Conservation (phyloP, 2,329 filamentous ascomycete genomes). For the Tolypocladium nubicola region DNA sequence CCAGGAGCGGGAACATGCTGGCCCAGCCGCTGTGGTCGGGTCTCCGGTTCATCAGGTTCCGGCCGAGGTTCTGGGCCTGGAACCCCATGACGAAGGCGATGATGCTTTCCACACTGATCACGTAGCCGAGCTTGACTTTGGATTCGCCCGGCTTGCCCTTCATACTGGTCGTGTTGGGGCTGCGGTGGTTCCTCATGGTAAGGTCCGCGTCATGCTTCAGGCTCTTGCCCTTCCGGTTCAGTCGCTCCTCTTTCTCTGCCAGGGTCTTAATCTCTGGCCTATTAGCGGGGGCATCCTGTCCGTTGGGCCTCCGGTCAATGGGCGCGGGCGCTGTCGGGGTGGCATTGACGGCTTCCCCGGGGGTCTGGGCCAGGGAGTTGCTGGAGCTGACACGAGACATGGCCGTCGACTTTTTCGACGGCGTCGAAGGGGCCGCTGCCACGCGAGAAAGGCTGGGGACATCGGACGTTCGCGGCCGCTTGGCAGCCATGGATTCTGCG, state of each 20-base stretch:
- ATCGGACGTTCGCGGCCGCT: conserved; percentile 34
- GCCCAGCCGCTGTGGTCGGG: conserved; percentile 31
- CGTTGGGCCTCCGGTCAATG: conserved; percentile 18
- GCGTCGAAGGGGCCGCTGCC: conserved; percentile 33
- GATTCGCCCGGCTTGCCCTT: conserved; percentile 16
- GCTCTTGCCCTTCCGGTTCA: conserved; percentile 32
- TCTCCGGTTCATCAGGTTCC: conserved; percentile 31
- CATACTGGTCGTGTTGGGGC: conserved; percentile 10
- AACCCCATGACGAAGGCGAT: conserved; percentile 44
- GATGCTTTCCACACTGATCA: conserved; percentile 37
- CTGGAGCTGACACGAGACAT: conserved; percentile 45
- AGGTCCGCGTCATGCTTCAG: conserved; percentile 45
- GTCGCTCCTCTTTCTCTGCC: conserved; percentile 24
- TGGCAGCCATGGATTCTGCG: conserved; percentile 25
- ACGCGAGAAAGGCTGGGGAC: conserved; percentile 20
- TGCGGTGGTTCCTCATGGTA: conserved; percentile 20
- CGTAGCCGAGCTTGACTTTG: conserved; percentile 29
- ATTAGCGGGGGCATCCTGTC: conserved; percentile 16
- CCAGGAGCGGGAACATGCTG: conserved; percentile 33
- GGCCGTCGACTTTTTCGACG: conserved; percentile 37
- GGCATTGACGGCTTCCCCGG: conserved; percentile 30
- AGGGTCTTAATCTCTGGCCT: conserved; percentile 18
- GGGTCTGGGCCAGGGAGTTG: conserved; percentile 41
- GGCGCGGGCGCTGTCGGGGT: conserved; percentile 16
- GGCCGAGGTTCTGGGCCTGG: conserved; percentile 34